Percentiles rank a stretch among this genome's conserved stretches.
These are phyloP conservation scores for Dryas octopetala DNA, from an alignment of 306 rosid species.

Conservation along the genomic window DNA sequence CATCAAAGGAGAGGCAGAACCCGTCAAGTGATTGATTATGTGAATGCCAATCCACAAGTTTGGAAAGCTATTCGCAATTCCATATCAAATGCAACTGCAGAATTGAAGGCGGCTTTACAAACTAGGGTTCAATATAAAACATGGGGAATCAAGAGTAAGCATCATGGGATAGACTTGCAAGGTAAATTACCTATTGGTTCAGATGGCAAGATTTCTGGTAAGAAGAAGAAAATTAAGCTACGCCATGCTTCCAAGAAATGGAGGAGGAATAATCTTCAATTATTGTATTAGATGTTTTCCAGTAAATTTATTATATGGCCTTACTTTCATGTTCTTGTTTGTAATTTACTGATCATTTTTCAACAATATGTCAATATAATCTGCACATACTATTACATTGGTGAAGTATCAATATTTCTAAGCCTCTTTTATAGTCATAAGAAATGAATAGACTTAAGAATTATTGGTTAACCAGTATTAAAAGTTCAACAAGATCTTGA, in stretches of 20 bases:
- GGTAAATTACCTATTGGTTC: constrained; percentile 36
- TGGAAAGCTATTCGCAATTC: constrained; percentile 36
- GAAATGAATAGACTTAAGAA: background rate
- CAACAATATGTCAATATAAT: background rate
- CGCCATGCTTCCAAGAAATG: constrained; percentile 12
- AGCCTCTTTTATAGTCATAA: background rate
- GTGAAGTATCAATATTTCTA: background rate
- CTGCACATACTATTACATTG: background rate
- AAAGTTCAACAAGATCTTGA: background rate
- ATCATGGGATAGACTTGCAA: constrained; percentile 27
- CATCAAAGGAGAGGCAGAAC: constrained; percentile 30
- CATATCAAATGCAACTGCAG: constrained; percentile 39
- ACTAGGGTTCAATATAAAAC: constrained; percentile 42
- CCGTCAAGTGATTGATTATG: background rate
- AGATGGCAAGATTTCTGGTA: constrained; percentile 47
- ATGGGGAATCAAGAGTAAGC: constrained; percentile 54
- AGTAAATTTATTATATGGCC: background rate
- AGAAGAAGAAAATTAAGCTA: constrained; percentile 39
- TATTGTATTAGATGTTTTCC: background rate
- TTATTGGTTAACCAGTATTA: background rate
- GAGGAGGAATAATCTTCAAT: constrained; percentile 1
- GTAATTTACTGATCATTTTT: background rate
- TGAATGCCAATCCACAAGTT: constrained; percentile 20
- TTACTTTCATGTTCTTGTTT: background rate
- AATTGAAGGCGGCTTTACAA: constrained; percentile 35